Conservation (phyloP, 2,329 filamentous ascomycete species). For the Microcyclospora tardicrescens region DNA sequence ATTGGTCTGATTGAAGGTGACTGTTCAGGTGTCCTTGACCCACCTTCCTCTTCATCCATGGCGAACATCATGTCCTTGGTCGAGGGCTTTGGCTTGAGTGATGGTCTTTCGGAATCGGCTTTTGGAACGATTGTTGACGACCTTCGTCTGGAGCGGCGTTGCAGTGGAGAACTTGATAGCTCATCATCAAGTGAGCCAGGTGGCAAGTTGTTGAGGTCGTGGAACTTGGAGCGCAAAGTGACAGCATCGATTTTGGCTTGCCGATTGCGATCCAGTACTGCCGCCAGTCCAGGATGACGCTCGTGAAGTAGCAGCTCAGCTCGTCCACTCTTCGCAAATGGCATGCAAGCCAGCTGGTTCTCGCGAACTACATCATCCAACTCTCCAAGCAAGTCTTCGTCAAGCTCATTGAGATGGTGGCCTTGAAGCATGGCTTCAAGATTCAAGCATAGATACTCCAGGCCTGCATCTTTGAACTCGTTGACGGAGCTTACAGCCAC, state of each 20-base stretch:
- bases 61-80: constrained; percentile 74
- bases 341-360: constrained; percentile 68
- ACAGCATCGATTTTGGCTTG: constrained; percentile 64
- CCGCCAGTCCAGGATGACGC: constrained; percentile 48
- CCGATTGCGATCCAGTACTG: constrained; percentile 54
- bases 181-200: constrained; percentile 54
- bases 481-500: constrained; percentile 72
- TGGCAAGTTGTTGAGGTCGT: constrained; percentile 52
- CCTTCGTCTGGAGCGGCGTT: constrained; percentile 29
- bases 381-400: constrained; percentile 68
- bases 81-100: constrained; percentile 54
- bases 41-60: constrained; percentile 65
- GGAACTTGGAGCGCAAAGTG: constrained; percentile 48
- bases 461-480: constrained; percentile 73
- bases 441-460: constrained; percentile 87
- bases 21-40: constrained; percentile 10
- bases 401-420: constrained; percentile 67
- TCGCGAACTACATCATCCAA: constrained; percentile 67
- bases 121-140: constrained; percentile 25
- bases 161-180: constrained; percentile 33
- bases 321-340: constrained; percentile 63
- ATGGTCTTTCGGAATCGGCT: constrained; percentile 42
- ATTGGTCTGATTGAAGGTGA: constrained; percentile 18
- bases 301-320: constrained; percentile 55
- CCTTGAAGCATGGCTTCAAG: constrained; percentile 88